These are phyloP conservation scores for Trametes hirsuta DNA, from an alignment of 1,284 basidiomycete genomes.

Conservation along the genomic window DNA sequence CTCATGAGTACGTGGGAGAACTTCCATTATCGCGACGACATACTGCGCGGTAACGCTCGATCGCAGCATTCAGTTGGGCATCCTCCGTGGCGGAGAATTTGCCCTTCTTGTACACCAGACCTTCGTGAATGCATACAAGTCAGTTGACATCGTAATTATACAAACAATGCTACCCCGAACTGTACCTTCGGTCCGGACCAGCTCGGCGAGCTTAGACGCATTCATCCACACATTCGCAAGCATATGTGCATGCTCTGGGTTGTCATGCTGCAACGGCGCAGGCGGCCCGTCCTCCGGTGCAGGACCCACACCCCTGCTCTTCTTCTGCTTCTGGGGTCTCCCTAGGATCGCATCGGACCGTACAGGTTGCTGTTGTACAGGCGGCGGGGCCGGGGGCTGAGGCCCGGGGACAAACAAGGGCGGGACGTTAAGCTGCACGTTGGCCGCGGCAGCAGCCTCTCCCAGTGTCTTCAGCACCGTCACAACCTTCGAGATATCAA, in stretches of 20 bases:
- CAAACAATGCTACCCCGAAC: not conserved
- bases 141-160: constrained; percentile 1
- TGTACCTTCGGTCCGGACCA: constrained; percentile 68
- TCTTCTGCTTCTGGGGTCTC: constrained; percentile 40
- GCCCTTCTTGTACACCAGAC: constrained; percentile 81
- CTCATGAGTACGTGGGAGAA: not conserved
- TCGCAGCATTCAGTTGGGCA: constrained; percentile 60
- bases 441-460: constrained; percentile 55
- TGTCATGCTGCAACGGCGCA: constrained; percentile 28
- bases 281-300: constrained; percentile 28
- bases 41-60: constrained; percentile 66
- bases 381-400: constrained; percentile 29
- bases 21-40: constrained; percentile 27
- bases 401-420: constrained; percentile 40
- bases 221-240: constrained; percentile 77
- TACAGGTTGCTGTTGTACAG: constrained; percentile 45
- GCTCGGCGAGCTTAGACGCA: constrained; percentile 63
- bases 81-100: constrained; percentile 82
- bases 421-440: constrained; percentile 37
- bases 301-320: constrained; percentile 21
- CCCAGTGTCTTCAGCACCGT: constrained; percentile 64
- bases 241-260: constrained; percentile 51
- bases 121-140: constrained; percentile 41
- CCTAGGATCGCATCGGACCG: constrained; percentile 43
- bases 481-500: constrained; percentile 72